These are phyloP conservation scores for Fusarium albosuccineum DNA, from an alignment of 2,329 filamentous ascomycete genomes.

Conservation along the genomic window DNA sequence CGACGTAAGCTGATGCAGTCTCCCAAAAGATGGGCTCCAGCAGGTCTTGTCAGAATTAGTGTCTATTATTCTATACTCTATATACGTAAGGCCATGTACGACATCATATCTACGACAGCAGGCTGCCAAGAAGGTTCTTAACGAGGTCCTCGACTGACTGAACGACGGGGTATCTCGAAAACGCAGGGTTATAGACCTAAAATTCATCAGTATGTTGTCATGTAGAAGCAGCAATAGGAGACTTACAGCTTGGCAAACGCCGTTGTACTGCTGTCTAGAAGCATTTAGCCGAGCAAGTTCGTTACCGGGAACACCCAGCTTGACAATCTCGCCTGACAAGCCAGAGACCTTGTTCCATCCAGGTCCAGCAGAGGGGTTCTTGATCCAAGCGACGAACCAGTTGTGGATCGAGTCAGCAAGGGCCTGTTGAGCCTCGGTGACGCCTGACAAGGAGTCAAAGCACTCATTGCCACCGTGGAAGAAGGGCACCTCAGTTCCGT, in stretches of 20 bases:
- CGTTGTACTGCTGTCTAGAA: conserved; percentile 25
- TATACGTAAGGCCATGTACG: no score
- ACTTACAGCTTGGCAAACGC: conserved; percentile 39
- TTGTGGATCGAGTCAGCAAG: conserved; percentile 57
- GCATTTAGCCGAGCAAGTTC: conserved; percentile 32
- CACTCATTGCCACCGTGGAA: conserved; percentile 61
- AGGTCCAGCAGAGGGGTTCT: conserved; percentile 56
- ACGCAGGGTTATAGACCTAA: conserved; percentile 24
- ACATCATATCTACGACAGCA: no score
- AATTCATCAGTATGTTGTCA: neutral
- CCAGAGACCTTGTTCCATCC: conserved; percentile 53
- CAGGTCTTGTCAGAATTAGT: no score
- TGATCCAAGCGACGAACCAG: conserved; percentile 60
- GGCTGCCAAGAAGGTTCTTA: neutral
- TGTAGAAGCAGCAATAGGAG: neutral
- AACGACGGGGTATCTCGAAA: conserved; percentile 20
- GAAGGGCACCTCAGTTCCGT: conserved; percentile 56
- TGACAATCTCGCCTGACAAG: conserved; percentile 28
- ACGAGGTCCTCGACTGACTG: conserved; percentile 16
- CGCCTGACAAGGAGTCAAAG: conserved; percentile 49
- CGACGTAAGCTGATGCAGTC: no score
- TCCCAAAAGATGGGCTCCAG: no score
- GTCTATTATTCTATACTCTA: no score
- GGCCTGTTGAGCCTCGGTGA: conserved; percentile 55
- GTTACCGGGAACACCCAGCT: conserved; percentile 41